Conservation (phyloP, 179 eudicot species). For the Carnegiea gigantea region DNA sequence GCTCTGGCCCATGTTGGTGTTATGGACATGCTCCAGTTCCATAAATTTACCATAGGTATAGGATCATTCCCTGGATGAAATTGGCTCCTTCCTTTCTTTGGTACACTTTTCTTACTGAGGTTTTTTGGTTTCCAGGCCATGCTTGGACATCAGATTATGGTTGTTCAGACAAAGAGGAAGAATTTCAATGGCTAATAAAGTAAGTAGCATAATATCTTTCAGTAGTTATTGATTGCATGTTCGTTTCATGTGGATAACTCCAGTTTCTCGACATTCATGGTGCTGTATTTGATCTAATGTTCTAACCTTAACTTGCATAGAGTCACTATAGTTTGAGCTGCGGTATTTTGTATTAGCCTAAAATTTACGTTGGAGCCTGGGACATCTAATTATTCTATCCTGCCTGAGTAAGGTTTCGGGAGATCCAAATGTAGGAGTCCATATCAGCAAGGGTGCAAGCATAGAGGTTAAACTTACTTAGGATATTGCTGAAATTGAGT, state of each 20-base stretch:
- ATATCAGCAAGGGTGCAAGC: background rate
- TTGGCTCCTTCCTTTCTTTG: constrained; percentile 18
- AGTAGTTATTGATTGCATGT: background rate
- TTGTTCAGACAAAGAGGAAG: constrained; percentile 93
- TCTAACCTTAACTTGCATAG: background rate
- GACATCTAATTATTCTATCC: no score
- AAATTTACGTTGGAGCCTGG: background rate
- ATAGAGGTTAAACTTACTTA: background rate
- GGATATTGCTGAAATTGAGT: no score
- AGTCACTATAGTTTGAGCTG: background rate
- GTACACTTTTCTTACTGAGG: constrained; percentile 21
- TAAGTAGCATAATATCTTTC: constrained; percentile 34
- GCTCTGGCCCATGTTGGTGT: constrained; percentile 99
- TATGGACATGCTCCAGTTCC: constrained; percentile 98
- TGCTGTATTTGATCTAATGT: background rate
- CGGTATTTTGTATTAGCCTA: background rate
- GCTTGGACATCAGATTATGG: constrained; percentile 98
- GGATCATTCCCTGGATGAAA: constrained; percentile 2
- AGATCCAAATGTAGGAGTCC: background rate
- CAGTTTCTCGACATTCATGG: background rate
- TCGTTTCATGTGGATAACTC: constrained; percentile 5
- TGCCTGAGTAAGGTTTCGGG: background rate
- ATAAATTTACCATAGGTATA: constrained; percentile 96
- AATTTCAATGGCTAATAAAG: constrained; percentile 87
- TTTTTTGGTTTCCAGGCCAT: constrained; percentile 54